Evolutionary conservation across 257 asterid genomes (phyloP).

Genomic region (Scutellaria baicalensis): DNA sequence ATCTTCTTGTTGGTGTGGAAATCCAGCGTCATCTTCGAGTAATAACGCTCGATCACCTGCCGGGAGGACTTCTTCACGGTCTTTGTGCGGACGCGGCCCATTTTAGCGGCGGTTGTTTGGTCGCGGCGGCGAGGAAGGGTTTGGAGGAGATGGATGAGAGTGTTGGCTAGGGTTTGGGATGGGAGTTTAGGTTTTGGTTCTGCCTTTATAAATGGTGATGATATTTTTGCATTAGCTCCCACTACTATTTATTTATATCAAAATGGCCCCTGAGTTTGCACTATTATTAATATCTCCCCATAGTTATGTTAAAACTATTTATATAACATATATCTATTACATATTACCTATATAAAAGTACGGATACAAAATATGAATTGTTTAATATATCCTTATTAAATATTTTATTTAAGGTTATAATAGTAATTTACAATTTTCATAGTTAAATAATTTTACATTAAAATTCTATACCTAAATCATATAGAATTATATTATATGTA

Average conservation of each 20-base stretch:
- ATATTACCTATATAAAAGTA: too few relatives aligned
- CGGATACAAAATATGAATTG: too few relatives aligned
- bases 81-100: constrained; percentile 47
- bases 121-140: constrained; percentile 12
- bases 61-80: constrained; percentile 45
- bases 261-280: background rate
- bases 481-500: too few relatives aligned
- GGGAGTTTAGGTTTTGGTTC: background rate
- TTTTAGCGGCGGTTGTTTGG: constrained; percentile 8
- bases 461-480: too few relatives aligned
- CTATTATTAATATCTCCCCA: background rate
- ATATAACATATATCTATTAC: too few relatives aligned
- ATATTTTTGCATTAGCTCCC: background rate
- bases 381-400: too few relatives aligned
- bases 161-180: constrained; percentile 26
- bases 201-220: background rate
- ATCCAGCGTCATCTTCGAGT: constrained; percentile 43
- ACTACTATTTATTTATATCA: background rate
- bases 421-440: too few relatives aligned
- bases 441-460: too few relatives aligned
- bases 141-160: background rate
- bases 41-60: constrained; percentile 37
- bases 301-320: too few relatives aligned
- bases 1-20: constrained; percentile 52
- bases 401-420: too few relatives aligned